Base-by-base conservation (phyloP, 75 land plant species). In the Pseudotsuga menziesii region DNA sequence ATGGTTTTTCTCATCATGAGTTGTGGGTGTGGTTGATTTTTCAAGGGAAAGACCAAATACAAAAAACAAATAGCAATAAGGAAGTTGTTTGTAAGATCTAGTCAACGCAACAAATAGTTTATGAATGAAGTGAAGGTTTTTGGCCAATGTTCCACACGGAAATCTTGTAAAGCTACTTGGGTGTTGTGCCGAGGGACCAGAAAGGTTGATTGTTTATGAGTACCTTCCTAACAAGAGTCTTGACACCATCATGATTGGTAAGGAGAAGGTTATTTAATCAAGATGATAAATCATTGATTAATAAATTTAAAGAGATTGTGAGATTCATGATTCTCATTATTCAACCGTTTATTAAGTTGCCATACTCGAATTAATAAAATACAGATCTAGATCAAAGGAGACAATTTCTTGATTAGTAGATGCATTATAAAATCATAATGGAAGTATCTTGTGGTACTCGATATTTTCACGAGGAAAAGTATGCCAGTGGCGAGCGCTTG, bases 151-250 rank as follows among this genome's bases (percentile, higher is more conserved):
- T 62, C 84, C 82, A 62, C 93, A 89, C 78, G 78, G 83, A 75
- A 91, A 91, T 66, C 81, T 91, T 27, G 85, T 89, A 62, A 79
- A 81, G 12, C 89, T 91, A 13, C 63, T 87, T 52, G 93, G 93
- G 11, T 91, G 91, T 61, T 91, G 93, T 77, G 77, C 87, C 1
- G 89, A 91, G 39, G 87, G 81, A 23, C 22, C 57, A 27, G 80
- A 91, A 29, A 80, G 85, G 39, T 75, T 91, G 4, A 81, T 91
- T 14, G 89, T 91, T 12, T 91, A 88, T 56, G 91, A 88, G 54
- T 91, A 75, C 73, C 74, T 91, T 82, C 77, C 86, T 32, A 85
- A 89, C 52, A 60, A 80, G 39, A 91, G 88, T 61, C 81, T 91
- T 4, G 91, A 93, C 58, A 80, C 27, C 8, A 74, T 86, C 15